Base-by-base conservation (phyloP, 2,329 filamentous ascomycete genomes). In the Penicillium sp. region DNA sequence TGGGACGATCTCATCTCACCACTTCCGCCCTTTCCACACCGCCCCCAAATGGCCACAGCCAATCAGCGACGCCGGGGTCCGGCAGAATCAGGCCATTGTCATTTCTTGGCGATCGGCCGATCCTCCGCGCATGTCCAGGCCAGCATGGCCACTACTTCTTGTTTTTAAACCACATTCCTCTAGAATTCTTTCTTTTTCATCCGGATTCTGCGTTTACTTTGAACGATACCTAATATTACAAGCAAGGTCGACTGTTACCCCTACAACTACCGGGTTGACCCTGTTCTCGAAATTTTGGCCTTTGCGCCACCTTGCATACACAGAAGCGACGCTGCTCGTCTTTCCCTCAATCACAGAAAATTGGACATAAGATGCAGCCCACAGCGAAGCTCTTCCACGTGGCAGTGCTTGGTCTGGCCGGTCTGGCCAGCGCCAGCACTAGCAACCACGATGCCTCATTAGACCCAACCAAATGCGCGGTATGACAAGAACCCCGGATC, bases 381-480 rank as follows among this genome's bases (percentile, higher is more conserved):
- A 79, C 81, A 50, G 76, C 79, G 54, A 77, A 78, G 59, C 68
- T 81, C 40, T 86, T 87, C 72, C 87, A 83, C 70, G 76, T 87
- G 53, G 84, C 84, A 51, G 76, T 85, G 59, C 86, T 87, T 67
- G 76, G 82, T 61, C 76, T 87, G 63, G 75, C 85, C 57, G 74
- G 76, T 53, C 71, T 77, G 46, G 75, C 76, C 50, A 77, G 79
- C 65, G 81, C 77, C 43, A 68, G 68, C 60, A 66, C 77, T 42
- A 68, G 68, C 60, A 66, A 70, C 68, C 67, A 77, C 69, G 61
- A 72, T 72, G 67, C 65, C 69, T 51, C 71, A 40, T 67, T 61
- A 13, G 65, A 71, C 54, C 55, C 61, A 27, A 56, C 77, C 66
- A 77, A 80, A 65, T 85, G 82, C 73, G 80, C 81, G 64, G 82